Evolutionary conservation across 2,329 filamentous ascomycete genomes (phyloP), one percentile per base, ranked within the genome.

Genomic region (Colletotrichum sojae): DNA sequence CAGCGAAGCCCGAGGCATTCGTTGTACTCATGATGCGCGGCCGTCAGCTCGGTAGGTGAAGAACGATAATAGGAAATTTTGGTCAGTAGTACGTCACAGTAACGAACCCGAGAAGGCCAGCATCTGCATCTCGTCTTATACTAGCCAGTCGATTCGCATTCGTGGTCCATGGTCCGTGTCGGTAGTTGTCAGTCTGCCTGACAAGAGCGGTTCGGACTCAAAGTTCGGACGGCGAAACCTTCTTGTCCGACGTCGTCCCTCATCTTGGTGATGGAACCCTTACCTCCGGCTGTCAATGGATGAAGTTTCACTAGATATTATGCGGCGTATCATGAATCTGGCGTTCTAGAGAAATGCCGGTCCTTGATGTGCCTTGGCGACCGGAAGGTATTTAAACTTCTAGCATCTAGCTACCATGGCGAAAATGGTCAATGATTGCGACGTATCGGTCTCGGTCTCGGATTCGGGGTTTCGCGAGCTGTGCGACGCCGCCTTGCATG

Each of bases 401-500:
- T 43, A 5, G 13, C 5, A 16, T 16, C 22, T 49, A 12, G 12
- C 27, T 48, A 31, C 36, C 22, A 36, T 36, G n/a, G 15, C 16
- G 52, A 20, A 13, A 9, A 3, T 16, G n/a, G 15, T 15, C 15
- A 15, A 12, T 18, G 9, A 9, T 18, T 62, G 48, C 49, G 27
- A 53, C 36, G 15, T 27, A 16, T 43, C 61, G 53, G 40, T 58
- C 31, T 64, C 61, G 61, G 61, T 64, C 46, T 64, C 61, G 61
- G 61, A 49, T 18, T 56, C 61, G 60, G 36, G 53, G 45, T 20
- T 4, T 22, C 6, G 9, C 27, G 9, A 8, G 27, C 27, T 2
- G 1, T 9, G 27, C 27, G 27, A 31, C 27, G 6, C 27, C 27
- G 27, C 8, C 27, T 10, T 36, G 18, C 6, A 18, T 46, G 4